A percentile compares a stretch with the other conserved stretches of the same genome.
These are phyloP conservation scores for Cercospora sesami DNA, from an alignment of 2,329 filamentous ascomycete genomes.

Conservation along the genomic window DNA sequence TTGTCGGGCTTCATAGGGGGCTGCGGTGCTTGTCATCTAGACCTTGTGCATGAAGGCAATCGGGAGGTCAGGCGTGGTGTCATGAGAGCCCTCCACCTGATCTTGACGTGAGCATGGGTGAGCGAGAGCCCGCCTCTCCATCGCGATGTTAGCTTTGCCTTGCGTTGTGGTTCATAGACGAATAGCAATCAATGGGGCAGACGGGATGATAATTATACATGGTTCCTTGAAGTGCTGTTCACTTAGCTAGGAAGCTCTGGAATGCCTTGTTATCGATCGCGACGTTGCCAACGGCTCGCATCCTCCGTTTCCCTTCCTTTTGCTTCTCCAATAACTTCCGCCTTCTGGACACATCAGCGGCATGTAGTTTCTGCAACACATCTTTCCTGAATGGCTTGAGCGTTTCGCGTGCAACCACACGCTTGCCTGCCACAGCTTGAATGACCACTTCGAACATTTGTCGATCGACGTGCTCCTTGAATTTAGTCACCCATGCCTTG, in stretches of 20 bases:
- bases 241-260: slow-evolving; percentile 88
- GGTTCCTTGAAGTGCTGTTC: no score
- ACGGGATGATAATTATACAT: neutral
- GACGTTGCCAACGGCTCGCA: slow-evolving; percentile 81
- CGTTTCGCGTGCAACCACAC: slow-evolving; percentile 86
- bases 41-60: neutral
- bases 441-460: slow-evolving; percentile 98
- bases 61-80: neutral
- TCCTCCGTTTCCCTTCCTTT: slow-evolving; percentile 87
- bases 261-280: slow-evolving; percentile 96
- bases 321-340: slow-evolving; percentile 93
- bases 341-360: slow-evolving; percentile 78
- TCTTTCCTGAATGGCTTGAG: slow-evolving; percentile 97
- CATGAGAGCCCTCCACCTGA: neutral
- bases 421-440: slow-evolving; percentile 79
- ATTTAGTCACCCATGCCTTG: slow-evolving; percentile 86
- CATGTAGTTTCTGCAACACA: slow-evolving; percentile 88
- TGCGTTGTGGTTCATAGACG: neutral
- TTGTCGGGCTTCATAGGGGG: neutral
- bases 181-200: neutral
- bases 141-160: neutral
- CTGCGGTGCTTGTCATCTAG: neutral
- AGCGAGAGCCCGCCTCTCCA: neutral
- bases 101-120: neutral
- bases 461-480: slow-evolving; percentile 93